Percentiles rank a stretch among this genome's conserved stretches.
Conservation (phyloP, 495 filamentous ascomycete genomes). For the Tuber umbilicatum region DNA sequence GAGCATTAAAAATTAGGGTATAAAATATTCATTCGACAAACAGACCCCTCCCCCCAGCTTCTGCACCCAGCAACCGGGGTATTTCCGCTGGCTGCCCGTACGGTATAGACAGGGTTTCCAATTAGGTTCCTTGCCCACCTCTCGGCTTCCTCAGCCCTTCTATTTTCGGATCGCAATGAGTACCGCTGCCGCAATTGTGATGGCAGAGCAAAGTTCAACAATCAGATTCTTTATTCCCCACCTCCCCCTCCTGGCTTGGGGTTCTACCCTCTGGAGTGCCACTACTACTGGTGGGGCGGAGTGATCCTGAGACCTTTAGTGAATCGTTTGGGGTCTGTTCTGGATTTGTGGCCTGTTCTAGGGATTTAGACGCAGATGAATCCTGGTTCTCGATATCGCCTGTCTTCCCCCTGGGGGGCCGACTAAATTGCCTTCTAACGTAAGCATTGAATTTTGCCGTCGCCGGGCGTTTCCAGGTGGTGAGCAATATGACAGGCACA, state of each 20-base stretch:
- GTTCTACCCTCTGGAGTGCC: neutral
- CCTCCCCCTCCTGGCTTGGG: too few species aligned
- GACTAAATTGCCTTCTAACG: neutral
- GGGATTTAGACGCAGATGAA: neutral
- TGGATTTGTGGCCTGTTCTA: neutral
- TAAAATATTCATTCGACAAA: neutral
- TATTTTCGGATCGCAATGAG: neutral
- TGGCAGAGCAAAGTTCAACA: neutral
- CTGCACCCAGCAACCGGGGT: neutral
- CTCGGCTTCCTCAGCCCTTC: neutral
- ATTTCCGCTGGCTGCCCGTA: neutral
- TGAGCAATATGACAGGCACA: neutral
- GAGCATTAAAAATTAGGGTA: neutral
- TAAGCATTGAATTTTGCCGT: neutral
- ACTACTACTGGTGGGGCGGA: neutral
- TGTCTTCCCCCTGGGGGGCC: neutral
- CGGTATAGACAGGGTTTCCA: neutral
- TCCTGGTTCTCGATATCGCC: neutral
- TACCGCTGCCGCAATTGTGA: neutral
- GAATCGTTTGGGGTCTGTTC: neutral
- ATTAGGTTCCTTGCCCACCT: neutral
- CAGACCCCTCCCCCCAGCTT: fast-evolving
- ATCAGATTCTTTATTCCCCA: neutral
- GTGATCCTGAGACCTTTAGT: neutral
- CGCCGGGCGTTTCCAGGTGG: neutral